Conservation (phyloP, 2,329 filamentous ascomycete species). For the Dactylonectria estremocensis region DNA sequence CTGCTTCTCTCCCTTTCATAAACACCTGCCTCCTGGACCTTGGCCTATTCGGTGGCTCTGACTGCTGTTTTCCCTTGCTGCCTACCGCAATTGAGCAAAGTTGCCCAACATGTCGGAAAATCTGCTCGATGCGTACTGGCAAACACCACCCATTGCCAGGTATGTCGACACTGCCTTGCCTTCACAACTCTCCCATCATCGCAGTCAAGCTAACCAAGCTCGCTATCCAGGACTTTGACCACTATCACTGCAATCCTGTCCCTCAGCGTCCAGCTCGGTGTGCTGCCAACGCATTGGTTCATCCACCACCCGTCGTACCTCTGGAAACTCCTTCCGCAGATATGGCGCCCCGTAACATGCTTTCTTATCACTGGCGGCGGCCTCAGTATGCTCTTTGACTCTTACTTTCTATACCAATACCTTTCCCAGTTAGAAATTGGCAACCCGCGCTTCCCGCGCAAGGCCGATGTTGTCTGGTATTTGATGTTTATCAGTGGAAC, state of each 20-base stretch:
- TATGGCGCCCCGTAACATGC: conserved; percentile 60
- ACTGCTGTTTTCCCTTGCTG: conserved; percentile 31
- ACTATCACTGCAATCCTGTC: conserved; percentile 74
- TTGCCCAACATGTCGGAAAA: conserved; percentile 53
- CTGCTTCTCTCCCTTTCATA: conserved; percentile 37
- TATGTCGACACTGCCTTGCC: conserved; percentile 44
- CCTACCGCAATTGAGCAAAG: conserved; percentile 49
- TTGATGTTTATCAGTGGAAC: conserved; percentile 79
- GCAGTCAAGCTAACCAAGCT: conserved; percentile 38
- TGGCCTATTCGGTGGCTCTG: conserved; percentile 20
- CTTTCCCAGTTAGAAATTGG: conserved; percentile 80
- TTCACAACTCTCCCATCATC: neutral
- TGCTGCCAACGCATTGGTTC: conserved; percentile 67
- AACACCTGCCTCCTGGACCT: conserved; percentile 25
- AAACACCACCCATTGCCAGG: conserved; percentile 60
- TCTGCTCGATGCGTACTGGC: conserved; percentile 56
- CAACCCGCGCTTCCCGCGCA: conserved; percentile 79
- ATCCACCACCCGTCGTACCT: conserved; percentile 68
- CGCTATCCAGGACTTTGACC: conserved; percentile 73
- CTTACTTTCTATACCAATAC: conserved; percentile 85
- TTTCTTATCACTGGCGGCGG: conserved; percentile 59
- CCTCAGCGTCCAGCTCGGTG: conserved; percentile 68
- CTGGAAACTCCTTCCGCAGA: conserved; percentile 64
- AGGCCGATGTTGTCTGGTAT: conserved; percentile 87
- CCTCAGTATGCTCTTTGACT: conserved; percentile 76